Evolutionary conservation across 2,329 filamentous ascomycete species (phyloP).

Genomic region (Coniochaeta pulveracea): DNA sequence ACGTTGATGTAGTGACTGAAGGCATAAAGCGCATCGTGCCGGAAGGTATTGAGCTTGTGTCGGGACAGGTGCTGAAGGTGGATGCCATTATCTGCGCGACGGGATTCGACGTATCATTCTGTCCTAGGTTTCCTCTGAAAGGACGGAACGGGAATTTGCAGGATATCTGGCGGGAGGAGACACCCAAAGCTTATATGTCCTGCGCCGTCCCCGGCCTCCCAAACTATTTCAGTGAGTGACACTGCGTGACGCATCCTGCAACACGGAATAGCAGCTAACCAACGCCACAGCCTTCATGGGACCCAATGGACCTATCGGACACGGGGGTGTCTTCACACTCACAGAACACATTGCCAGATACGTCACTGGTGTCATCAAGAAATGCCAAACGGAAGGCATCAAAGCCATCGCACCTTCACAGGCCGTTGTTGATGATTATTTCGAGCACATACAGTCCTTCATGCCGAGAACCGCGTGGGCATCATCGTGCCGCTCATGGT

Average conservation of each 20-base stretch:
- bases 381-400: conserved; percentile 39
- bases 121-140: conserved; percentile 37
- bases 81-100: conserved; percentile 49
- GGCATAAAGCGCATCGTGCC: conserved; percentile 32
- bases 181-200: conserved; percentile 40
- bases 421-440: conserved; percentile 37
- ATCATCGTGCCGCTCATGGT: conserved; percentile 34
- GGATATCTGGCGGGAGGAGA: conserved; percentile 29
- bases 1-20: conserved; percentile 34
- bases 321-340: conserved; percentile 38
- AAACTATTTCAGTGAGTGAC: conserved; percentile 40
- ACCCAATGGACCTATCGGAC: conserved; percentile 37
- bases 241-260: no score
- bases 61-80: conserved; percentile 35
- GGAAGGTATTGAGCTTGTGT: conserved; percentile 34
- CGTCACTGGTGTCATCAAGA: conserved; percentile 33
- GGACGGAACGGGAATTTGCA: conserved; percentile 39
- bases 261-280: neutral
- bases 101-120: conserved; percentile 42
- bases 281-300: conserved; percentile 33
- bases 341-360: conserved; percentile 40
- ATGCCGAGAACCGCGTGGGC: conserved; percentile 43
- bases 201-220: conserved; percentile 38
- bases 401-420: conserved; percentile 31
- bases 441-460: conserved; percentile 33